Base-by-base conservation (phyloP, 371 early-diverging fungal species). In the Haplosporangium sp. region DNA sequence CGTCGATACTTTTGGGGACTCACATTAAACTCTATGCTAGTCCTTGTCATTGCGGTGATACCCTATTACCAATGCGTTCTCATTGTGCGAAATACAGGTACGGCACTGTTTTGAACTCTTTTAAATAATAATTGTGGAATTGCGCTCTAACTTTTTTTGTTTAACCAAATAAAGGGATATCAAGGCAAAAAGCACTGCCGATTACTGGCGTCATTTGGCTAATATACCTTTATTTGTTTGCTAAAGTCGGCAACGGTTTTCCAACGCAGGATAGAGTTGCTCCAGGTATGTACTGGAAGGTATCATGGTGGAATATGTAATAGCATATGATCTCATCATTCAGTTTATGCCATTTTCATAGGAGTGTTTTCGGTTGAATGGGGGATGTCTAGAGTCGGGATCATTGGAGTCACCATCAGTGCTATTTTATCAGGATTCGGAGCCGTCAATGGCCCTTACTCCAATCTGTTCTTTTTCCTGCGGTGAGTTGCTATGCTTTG, bases 401-500 rank as follows among this genome's bases (percentile, higher is more conserved):
- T 95, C 19, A 83, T 97, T 7, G 98, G 98, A 38, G 96, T 97
- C 44, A 93, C 96, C 0, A 74, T 97, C 45, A 97, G 96, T 88
- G 96, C 98, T 0, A 84, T 95, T 11, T 85, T 98, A 3, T 96
- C 98, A 0, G 98, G 98, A 17, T 96, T 97, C 78, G 97, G 97
- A 83, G 96, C 97, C 0, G 96, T 97, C 42, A 93, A 95, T 77
- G 91, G 92, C 38, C 96, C 97, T 0, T 97, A 94, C 72, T 91
- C 91, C 27, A 83, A 76, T 34, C 79, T 93, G 27, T 88, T 86
- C 72, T 86, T 90, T 64, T 94, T 95, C 84, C 67, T 93, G 38
- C 86, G 90, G 86, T 87, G 83, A 42, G 65, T 63, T 38, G 4
- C 7, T 39, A 17, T 39, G 40, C 59, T 17, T 39, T 15, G n/a